Evolutionary conservation across 2,329 filamentous ascomycete species (phyloP), one percentile per base, ranked within the genome.

Genomic region (Sclerotinia glacialis): DNA sequence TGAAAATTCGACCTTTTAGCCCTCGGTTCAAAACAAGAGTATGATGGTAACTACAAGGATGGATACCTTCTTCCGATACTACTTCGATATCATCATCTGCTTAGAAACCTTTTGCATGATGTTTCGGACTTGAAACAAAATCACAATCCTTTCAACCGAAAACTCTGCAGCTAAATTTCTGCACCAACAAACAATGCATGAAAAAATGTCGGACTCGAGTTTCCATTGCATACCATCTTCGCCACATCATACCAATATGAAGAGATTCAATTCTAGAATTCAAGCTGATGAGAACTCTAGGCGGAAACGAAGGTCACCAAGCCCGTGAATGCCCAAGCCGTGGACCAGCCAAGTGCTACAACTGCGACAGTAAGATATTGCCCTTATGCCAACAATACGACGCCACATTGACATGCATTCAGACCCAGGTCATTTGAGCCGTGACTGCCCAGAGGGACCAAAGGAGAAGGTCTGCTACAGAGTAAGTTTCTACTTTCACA

Each of bases 391-490:
- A 69, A 59, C 63, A 67, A 74, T 64, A 71, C 73, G 73, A 74
- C 64, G 71, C 73, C 75, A 73, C 73, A 68, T 69, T 65, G 26
- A 65, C 42, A 63, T 68, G 52, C 64, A 69, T 71, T 71, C 71
- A 85, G 83, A 80, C 73, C 81, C 85, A 82, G 91, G 91, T 73
- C 91, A 94, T 79, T 89, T 94, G 80, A 92, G 90, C 85, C 92
- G 93, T 79, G 94, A 98, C 78, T 98, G 94, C 85, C 88, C 90
- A 70, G 88, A 92, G 78, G 89, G 92, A 68, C 87, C 91, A 76
- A 96, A 96, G 84, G 92, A 97, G 81, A 93, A 90, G 83, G 85
- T 87, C 75, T 90, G 87, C 83, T 90, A 90, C 82, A 86, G 89
- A 66, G 65, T 66, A 63, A n/a, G 64, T 65, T 31, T 34, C 3